Base-by-base conservation (phyloP, 1,284 basidiomycete genomes). In the Cutaneotrichosporon mucoides region DNA sequence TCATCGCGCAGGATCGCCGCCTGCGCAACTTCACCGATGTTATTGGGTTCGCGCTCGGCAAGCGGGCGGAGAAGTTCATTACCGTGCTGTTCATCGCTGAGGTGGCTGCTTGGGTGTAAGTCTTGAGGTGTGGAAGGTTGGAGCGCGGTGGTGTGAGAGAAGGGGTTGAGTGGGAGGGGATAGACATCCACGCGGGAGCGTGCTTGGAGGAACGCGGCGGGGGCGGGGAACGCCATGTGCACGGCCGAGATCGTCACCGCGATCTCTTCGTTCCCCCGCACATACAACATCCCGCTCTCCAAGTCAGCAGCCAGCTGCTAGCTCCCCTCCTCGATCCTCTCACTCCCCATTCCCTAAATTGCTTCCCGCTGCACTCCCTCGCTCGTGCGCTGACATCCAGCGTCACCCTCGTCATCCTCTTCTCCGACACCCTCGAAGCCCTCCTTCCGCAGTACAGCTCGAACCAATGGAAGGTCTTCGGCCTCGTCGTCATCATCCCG, bases 361-460 rank as follows among this genome's bases (percentile, higher is more conserved):
- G 24, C 24, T 24, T 24, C 24, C 24, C 24, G 24, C 24, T 24
- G 24, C 24, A 24, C 24, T 24, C 24, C 24, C 24, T 24, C 24
- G 24, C 24, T 24, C 24, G 24, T 24, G 24, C 24, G 24, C 47
- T 48, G 35, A 45, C 4, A 38, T 1, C 24, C 66, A 90, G 89
- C 64, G 88, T 93, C 47, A 84, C 91, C 45, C 83, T 93, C 4
- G 84, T 94, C 48, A 90, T 91, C 1, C 76, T 95, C 9, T 90
- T 87, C 64, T 89, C 86, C 34, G 92, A 95, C 77, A 89, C 89
- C 12, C 74, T 94, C 66, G 83, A 88, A 68, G 83, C 84, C 6
- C 81, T 94, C 55, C 79, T 86, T 62, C 90, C 90, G 5, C 56
- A 65, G 7, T 84, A 87, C 70, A 85, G 88, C 2, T 76, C 85